Conservation (phyloP, 306 rosid species). For the Quercus agrifolia region DNA sequence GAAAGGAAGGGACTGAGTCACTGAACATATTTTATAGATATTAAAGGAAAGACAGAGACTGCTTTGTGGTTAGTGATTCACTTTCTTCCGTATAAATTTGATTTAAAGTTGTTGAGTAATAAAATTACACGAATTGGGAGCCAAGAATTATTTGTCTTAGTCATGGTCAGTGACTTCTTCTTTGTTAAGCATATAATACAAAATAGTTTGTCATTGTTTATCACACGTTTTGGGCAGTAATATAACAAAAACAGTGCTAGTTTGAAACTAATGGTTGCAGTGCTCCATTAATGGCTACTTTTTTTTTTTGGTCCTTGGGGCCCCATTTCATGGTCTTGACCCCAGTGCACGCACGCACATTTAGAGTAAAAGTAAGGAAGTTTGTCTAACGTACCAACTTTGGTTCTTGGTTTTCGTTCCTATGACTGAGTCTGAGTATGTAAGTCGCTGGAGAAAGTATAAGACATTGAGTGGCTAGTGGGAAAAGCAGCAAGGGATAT, state of each 20-base stretch:
- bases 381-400: neutral
- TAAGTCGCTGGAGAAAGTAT: conserved; percentile 1
- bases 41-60: no score
- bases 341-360: neutral
- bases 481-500: conserved; percentile 21
- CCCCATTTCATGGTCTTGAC: neutral
- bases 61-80: no score
- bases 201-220: no score
- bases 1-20: no score
- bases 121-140: no score
- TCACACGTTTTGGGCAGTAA: no score
- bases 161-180: neutral
- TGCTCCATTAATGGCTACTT: neutral
- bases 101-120: no score
- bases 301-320: neutral
- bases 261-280: no score
- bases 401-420: neutral
- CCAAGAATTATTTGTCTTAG: neutral
- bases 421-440: neutral
- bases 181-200: neutral
- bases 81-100: no score
- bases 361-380: neutral
- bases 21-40: no score
- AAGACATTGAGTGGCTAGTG: conserved; percentile 39
- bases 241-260: no score